Percentiles rank a stretch among this genome's conserved stretches.
phyloP scores from a whole-genome alignment of 306 rosid genomes.

The Malus sylvestris region DNA sequence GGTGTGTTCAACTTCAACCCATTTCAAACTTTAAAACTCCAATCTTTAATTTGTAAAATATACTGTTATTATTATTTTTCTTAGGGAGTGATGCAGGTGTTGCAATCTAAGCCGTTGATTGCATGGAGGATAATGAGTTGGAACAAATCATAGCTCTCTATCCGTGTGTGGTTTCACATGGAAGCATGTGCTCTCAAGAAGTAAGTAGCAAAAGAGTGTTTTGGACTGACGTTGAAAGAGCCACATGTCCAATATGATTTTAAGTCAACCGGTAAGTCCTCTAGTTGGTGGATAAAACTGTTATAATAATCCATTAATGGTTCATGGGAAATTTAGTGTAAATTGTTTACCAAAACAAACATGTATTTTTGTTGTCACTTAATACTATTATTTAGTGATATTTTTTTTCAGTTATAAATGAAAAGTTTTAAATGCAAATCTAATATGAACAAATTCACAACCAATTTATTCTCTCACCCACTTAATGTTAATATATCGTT shows the following conservation, averaged over 20 bases:
- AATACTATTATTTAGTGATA: too few relatives aligned
- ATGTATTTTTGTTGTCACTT: too few relatives aligned
- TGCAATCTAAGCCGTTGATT: slow-evolving; percentile 20
- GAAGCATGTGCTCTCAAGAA: slow-evolving; percentile 49
- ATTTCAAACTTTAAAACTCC: slow-evolving; percentile 18
- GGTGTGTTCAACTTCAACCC: neutral
- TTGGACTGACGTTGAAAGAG: slow-evolving; percentile 50
- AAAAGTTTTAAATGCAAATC: too few relatives aligned
- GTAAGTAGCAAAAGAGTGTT: slow-evolving; percentile 35
- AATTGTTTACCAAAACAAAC: neutral
- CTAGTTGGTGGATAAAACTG: slow-evolving; percentile 2
- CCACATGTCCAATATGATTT: slow-evolving; percentile 28
- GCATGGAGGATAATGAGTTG: neutral
- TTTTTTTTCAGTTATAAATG: too few relatives aligned
- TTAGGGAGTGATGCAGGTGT: slow-evolving; percentile 1
- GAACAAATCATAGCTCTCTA: slow-evolving; percentile 22
- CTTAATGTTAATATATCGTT: too few relatives aligned
- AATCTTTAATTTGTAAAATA: neutral
- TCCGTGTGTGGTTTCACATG: slow-evolving; percentile 44
- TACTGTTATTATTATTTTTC: neutral
- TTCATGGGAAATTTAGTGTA: neutral
- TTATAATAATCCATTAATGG: neutral
- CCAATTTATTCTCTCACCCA: too few relatives aligned
- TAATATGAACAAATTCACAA: too few relatives aligned
- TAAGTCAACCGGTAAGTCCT: slow-evolving; percentile 45